Percentiles rank a stretch among this genome's conserved stretches.
phyloP scores from a whole-genome alignment of 2,329 filamentous ascomycete genomes.

The Calcarisporium arbuscula region DNA sequence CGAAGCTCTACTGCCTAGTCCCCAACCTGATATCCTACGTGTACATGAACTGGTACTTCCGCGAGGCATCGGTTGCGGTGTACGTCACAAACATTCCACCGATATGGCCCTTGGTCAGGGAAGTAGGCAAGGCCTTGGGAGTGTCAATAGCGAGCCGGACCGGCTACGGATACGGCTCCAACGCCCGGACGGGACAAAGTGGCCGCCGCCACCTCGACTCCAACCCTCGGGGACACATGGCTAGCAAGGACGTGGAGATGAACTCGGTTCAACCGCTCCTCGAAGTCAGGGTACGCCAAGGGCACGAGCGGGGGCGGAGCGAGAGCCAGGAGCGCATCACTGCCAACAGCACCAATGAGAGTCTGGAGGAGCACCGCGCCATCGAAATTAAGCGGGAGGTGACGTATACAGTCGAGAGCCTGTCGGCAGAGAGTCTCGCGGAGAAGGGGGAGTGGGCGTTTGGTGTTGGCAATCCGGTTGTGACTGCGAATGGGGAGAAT shows the following conservation, averaged over 20 bases:
- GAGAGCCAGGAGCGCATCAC: constrained; percentile 5
- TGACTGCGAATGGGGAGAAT: no score
- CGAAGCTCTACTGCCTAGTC: constrained; percentile 38
- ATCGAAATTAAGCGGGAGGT: constrained; percentile 5
- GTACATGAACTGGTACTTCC: constrained; percentile 46
- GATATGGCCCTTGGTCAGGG: constrained; percentile 45
- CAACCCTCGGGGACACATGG: no score
- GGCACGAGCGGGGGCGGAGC: not conserved
- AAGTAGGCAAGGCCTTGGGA: constrained; percentile 11
- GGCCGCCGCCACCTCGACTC: no score
- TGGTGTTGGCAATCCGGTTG: no score
- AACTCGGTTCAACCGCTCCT: no score
- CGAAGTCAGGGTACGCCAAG: no score
- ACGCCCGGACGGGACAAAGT: no score
- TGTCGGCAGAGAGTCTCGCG: constrained; percentile 1
- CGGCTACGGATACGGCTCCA: not conserved
- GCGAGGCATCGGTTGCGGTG: constrained; percentile 47
- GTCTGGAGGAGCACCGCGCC: not conserved
- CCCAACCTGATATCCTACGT: constrained; percentile 16
- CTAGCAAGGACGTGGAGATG: no score
- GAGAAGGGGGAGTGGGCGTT: constrained; percentile 1
- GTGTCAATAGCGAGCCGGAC: not conserved
- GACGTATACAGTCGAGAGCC: constrained; percentile 4
- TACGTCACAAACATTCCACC: constrained; percentile 47
- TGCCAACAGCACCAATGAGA: not conserved